These are phyloP conservation scores for Penicillium hordei DNA, from an alignment of 2,329 filamentous ascomycete genomes.

Conservation along the genomic window DNA sequence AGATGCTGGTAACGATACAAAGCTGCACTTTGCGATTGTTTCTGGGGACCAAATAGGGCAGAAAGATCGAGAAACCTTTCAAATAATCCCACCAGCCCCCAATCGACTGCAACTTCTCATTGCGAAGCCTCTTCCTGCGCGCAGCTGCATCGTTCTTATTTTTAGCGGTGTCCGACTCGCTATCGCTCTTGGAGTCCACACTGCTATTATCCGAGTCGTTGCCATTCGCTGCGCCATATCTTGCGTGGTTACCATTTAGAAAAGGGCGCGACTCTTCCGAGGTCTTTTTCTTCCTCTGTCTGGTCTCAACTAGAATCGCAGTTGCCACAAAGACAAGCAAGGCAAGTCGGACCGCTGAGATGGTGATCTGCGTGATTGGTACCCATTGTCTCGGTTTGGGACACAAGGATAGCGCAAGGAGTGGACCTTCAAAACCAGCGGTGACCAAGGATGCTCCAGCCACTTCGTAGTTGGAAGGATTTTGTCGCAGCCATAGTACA, in stretches of 20 bases:
- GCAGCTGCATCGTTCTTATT: slow-evolving; percentile 1
- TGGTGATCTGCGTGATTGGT: slow-evolving; percentile 7
- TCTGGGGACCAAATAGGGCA: slow-evolving; percentile 7
- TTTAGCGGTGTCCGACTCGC: slow-evolving; percentile 2
- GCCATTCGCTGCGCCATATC: slow-evolving; percentile 4
- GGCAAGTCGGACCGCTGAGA: neutral
- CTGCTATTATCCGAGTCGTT: slow-evolving; percentile 5
- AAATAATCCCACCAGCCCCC: slow-evolving; percentile 9
- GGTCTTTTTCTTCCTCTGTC: neutral
- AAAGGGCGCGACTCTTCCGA: slow-evolving; percentile 7
- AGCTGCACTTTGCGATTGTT: slow-evolving; percentile 7
- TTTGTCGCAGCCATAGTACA: slow-evolving; percentile 7
- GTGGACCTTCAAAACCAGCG: slow-evolving; percentile 12
- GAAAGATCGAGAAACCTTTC: slow-evolving; percentile 8
- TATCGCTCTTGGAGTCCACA: slow-evolving; percentile 3
- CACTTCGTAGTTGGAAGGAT: slow-evolving; percentile 2
- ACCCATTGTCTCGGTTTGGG: slow-evolving; percentile 6
- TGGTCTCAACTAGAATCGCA: slow-evolving; percentile 2
- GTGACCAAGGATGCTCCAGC: slow-evolving; percentile 7
- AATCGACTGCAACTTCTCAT: slow-evolving; percentile 3
- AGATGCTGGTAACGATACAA: slow-evolving; percentile 1
- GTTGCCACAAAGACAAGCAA: neutral
- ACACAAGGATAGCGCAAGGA: slow-evolving; percentile 10
- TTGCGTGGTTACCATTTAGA: slow-evolving; percentile 1
- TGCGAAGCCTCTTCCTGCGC: slow-evolving; percentile 6